Evolutionary conservation across 441 rosid genomes (phyloP), one percentile per base, ranked within the genome.

Genomic region (Pelargonium hybrid): DNA sequence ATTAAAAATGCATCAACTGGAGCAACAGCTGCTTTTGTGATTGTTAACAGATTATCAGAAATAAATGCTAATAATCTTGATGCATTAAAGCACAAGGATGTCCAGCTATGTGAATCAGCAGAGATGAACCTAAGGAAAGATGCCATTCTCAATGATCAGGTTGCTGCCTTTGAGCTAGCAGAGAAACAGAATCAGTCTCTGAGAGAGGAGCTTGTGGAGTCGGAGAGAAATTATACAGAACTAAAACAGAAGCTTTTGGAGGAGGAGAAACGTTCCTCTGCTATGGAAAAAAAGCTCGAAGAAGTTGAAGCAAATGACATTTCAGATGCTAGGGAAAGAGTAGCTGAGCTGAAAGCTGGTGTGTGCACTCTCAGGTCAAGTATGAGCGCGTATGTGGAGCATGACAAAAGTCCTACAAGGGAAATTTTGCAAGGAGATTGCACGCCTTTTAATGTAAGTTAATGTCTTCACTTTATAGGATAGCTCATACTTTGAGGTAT

Each of bases 21-120:
- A 66, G 97, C 99, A 74, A 90, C 98, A 50, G 90, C 80, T 71
- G 97, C 97, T 75, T 87, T 92, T 80, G 82, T 92, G 63, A 62
- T 90, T 73, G 89, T 92, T 71, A 89, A 84, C 78, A 83, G 92
- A 78, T 76, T 86, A 66, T 88, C 96, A 37, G 93, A 90, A 82
- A 71, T 81, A 69, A 84, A 79, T 70, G 67, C 66, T 64, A 71
- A 76, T 47, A 82, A 83, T 71, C 82, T 74, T 47, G 70, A 76
- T 78, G 82, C 77, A 67, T 69, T 91, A 78, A 86, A 77, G 77
- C 72, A 72, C 73, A 91, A 87, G 81, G 88, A 85, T 72, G 20
- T 61, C 63, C 86, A 78, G 76, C 85, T 93, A 63, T 67, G 74
- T 73, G 87, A 84, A 74, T 80, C 80, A 43, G 82, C 71, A 26